Percentiles rank a stretch among this genome's conserved stretches.
Evolutionary conservation across 345 rosid species (phyloP).

Genomic region (Gossypium anomalum): DNA sequence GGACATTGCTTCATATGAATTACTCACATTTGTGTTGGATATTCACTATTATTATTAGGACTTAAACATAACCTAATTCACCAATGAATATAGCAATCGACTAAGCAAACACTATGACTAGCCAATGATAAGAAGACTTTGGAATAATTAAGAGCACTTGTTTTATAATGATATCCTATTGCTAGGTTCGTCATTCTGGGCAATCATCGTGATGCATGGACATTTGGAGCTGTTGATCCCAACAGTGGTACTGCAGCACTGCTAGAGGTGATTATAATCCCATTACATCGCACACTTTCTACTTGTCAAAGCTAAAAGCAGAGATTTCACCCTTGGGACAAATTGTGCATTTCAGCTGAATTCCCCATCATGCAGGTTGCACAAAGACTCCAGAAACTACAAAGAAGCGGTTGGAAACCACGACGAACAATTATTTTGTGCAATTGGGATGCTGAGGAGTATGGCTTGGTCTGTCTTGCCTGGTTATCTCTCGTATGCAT

Average conservation of each 20-base stretch:
- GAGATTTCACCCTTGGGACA: neutral
- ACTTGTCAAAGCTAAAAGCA: neutral
- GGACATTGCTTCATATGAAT: neutral
- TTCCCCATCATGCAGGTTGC: slow-evolving; percentile 41
- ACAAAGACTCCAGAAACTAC: slow-evolving; percentile 57
- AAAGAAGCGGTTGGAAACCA: slow-evolving; percentile 69
- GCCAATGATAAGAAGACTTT: neutral
- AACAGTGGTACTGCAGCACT: slow-evolving; percentile 82
- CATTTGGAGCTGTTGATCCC: slow-evolving; percentile 87
- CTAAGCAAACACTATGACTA: neutral
- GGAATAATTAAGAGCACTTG: neutral
- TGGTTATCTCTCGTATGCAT: slow-evolving; percentile 15
- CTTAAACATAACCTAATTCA: neutral
- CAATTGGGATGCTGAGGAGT: slow-evolving; percentile 95
- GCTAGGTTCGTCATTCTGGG: slow-evolving; percentile 67
- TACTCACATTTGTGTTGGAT: neutral
- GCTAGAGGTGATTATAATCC: slow-evolving; percentile 48
- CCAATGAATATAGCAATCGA: neutral
- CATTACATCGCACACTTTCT: neutral
- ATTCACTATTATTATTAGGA: neutral
- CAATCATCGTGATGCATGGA: slow-evolving; percentile 94
- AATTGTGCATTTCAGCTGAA: slow-evolving; percentile 7
- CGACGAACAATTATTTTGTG: slow-evolving; percentile 66
- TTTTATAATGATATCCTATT: slow-evolving; percentile 2
- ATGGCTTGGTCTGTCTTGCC: slow-evolving; percentile 57